phyloP scores from a whole-genome alignment of 768 basidiomycete genomes.

The Mycena haematopus region DNA sequence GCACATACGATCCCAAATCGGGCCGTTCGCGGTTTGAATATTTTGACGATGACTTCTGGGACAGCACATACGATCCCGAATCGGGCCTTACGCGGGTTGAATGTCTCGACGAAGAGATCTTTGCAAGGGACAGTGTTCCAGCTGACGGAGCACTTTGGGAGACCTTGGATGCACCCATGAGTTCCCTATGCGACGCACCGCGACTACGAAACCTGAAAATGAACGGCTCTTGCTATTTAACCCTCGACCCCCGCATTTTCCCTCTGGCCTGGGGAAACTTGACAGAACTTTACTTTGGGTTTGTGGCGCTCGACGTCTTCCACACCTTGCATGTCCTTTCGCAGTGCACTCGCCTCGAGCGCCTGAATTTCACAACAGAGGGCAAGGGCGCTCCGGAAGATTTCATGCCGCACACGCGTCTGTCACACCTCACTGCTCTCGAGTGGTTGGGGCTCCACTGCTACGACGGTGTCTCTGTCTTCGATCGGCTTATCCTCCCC shows the following conservation, averaged over 20 bases:
- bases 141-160: neutral
- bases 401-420: neutral
- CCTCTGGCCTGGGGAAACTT: constrained; percentile 3
- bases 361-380: constrained; percentile 1
- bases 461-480: constrained; percentile 1
- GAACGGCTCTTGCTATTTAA: neutral
- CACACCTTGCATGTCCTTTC: neutral
- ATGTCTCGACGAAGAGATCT: neutral
- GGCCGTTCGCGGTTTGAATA: constrained; percentile 2
- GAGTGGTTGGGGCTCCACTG: neutral
- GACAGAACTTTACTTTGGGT: constrained; percentile 1
- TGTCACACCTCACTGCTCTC: neutral
- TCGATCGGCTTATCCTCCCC: constrained; percentile 8
- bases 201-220: neutral
- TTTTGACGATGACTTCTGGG: too few species aligned
- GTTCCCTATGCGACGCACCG: neutral
- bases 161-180: neutral
- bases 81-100: neutral
- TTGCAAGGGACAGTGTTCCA: too few species aligned
- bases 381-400: neutral
- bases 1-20: neutral
- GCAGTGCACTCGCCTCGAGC: neutral
- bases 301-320: neutral
- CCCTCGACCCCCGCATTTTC: neutral
- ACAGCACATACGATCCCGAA: neutral